phyloP scores from a whole-genome alignment of 305 asterid species.

The Nicotiana rustica region DNA sequence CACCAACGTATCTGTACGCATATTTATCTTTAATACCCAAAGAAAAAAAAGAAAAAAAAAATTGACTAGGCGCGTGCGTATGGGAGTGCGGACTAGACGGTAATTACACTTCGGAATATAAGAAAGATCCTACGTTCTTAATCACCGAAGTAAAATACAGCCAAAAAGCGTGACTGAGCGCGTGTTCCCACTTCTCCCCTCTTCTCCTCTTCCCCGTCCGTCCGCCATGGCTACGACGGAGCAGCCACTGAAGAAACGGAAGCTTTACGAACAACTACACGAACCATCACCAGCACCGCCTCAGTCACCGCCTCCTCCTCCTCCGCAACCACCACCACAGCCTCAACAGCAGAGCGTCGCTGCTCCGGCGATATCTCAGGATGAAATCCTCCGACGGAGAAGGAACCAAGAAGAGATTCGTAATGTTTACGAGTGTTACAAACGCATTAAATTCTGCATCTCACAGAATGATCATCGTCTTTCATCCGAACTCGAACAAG shows the following conservation, averaged over 20 bases:
- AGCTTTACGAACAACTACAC: conserved; percentile 62
- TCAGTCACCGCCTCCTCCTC: conserved; percentile 49
- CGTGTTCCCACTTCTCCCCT: conserved; percentile 23
- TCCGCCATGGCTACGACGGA: conserved; percentile 76
- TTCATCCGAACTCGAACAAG: conserved; percentile 66
- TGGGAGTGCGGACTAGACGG: neutral
- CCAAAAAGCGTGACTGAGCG: conserved; percentile 29
- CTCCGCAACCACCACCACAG: conserved; percentile 63
- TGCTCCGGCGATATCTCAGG: conserved; percentile 66
- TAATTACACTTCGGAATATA: neutral
- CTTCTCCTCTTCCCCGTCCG: conserved; percentile 30
- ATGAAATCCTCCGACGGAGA: conserved; percentile 70
- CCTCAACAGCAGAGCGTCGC: conserved; percentile 11
- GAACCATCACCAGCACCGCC: conserved; percentile 49
- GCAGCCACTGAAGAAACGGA: conserved; percentile 93
- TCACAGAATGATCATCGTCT: conserved; percentile 54
- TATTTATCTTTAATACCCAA: too few species aligned
- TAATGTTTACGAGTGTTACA: conserved; percentile 69
- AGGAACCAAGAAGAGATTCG: conserved; percentile 87
- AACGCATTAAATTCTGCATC: conserved; percentile 62
- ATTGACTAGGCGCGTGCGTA: neutral
- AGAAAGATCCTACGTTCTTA: neutral
- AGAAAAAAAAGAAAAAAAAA: too few species aligned
- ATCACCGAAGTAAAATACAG: neutral
- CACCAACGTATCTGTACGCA: too few species aligned